phyloP scores from a whole-genome alignment of 768 basidiomycete genomes.

The Tricholoma saponaceum region DNA sequence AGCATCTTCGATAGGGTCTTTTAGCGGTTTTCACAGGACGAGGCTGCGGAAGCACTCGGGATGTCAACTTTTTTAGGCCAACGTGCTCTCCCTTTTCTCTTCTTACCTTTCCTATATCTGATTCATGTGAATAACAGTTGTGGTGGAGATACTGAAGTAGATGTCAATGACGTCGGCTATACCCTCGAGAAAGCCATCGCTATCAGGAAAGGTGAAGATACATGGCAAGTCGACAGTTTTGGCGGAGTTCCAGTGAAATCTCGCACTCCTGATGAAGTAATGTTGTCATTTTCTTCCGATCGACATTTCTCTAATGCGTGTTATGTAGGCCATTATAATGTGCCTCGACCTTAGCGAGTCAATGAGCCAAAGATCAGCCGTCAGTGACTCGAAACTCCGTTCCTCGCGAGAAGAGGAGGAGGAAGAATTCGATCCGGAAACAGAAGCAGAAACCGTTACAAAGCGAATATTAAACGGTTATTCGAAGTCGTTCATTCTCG shows the following conservation, averaged over 20 bases:
- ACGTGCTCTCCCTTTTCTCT: constrained; percentile 15
- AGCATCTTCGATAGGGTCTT: constrained; percentile 14
- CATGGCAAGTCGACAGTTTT: constrained; percentile 25
- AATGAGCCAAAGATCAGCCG: constrained; percentile 19
- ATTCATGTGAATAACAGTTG: constrained; percentile 7
- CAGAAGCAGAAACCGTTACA: neutral
- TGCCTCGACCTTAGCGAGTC: constrained; percentile 25
- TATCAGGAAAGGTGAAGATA: constrained; percentile 18
- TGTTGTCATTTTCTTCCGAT: neutral
- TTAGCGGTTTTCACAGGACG: constrained; percentile 25
- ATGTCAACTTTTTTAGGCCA: constrained; percentile 26
- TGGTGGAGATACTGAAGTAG: constrained; percentile 25
- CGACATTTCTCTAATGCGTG: too few species aligned
- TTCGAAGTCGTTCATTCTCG: neutral
- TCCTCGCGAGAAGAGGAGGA: neutral
- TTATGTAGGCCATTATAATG: constrained; percentile 21
- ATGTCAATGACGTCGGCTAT: constrained; percentile 24
- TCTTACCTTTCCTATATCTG: neutral
- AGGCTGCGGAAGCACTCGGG: constrained; percentile 21
- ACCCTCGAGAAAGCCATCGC: constrained; percentile 16
- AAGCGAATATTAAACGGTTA: neutral
- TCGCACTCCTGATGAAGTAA: constrained; percentile 24
- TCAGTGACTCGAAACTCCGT: constrained; percentile 7
- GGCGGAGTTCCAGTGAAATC: constrained; percentile 16
- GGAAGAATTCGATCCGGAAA: too few species aligned